A percentile compares a stretch with the other conserved stretches of the same genome.
Evolutionary conservation across 1,139 yeast species (phyloP).

Genomic region (Saccharomyces hybrid): DNA sequence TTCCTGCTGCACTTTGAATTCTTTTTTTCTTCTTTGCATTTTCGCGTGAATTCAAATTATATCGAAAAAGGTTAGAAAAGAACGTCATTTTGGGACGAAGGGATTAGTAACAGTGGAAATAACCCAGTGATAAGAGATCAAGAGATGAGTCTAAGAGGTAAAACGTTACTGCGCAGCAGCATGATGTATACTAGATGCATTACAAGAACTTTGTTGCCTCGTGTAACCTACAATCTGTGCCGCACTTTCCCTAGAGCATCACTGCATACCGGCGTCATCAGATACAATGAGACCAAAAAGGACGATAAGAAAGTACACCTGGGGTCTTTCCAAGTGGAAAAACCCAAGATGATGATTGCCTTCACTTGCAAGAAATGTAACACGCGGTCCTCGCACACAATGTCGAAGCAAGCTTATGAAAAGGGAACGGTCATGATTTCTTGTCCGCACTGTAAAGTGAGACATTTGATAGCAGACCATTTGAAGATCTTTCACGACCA

Average conservation of each 20-base stretch:
- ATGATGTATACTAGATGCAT: neutral
- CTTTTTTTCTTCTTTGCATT: neutral
- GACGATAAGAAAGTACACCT: slow-evolving; percentile 5
- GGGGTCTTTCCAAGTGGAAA: slow-evolving; percentile 41
- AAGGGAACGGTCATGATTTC: slow-evolving; percentile 82
- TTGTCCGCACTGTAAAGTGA: slow-evolving; percentile 82
- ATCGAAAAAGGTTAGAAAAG: neutral
- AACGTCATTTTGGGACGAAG: neutral
- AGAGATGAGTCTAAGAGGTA: neutral
- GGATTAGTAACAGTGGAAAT: neutral
- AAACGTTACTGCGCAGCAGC: neutral
- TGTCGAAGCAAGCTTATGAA: slow-evolving; percentile 86
- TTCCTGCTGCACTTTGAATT: neutral
- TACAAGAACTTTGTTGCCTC: neutral
- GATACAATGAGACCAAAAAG: neutral
- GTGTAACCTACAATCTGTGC: neutral
- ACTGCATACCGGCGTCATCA: neutral
- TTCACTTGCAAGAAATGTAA: slow-evolving; percentile 89
- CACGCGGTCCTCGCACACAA: slow-evolving; percentile 74
- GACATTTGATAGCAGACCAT: slow-evolving; percentile 92
- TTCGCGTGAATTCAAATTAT: neutral
- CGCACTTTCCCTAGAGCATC: neutral
- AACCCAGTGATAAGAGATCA: neutral
- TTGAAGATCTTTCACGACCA: slow-evolving; percentile 74
- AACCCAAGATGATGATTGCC: slow-evolving; percentile 77